A percentile compares a stretch with the other conserved stretches of the same genome.
These are phyloP conservation scores for Rhododendron mucronatum DNA, from an alignment of 148 eudicot species.

Conservation along the genomic window DNA sequence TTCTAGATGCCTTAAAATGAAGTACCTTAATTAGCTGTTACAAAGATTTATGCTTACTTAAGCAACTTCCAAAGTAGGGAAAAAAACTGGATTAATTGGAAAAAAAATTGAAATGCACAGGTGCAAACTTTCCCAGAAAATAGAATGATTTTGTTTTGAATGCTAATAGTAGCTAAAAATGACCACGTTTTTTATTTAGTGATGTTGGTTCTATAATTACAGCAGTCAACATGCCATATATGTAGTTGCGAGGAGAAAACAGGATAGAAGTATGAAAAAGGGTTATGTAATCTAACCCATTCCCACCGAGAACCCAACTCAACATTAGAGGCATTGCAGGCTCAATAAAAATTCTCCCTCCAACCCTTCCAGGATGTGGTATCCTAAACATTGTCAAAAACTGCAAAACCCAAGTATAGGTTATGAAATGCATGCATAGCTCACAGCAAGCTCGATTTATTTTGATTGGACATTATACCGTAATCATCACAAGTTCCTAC, in stretches of 20 bases:
- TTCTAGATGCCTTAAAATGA: neutral
- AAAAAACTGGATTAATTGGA: neutral
- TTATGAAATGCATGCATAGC: neutral
- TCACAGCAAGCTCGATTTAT: neutral
- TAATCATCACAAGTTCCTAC: conserved; percentile 30
- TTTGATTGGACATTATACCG: neutral
- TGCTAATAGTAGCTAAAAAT: neutral
- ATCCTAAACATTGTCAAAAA: conserved; percentile 77
- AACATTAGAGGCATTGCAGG: conserved; percentile 89
- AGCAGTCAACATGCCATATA: neutral
- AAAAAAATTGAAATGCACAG: neutral
- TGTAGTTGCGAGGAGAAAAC: neutral
- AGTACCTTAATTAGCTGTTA: neutral
- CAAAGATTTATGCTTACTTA: neutral
- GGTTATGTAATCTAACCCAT: conserved; percentile 48
- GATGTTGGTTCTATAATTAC: neutral
- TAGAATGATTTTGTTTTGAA: neutral
- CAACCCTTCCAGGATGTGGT: conserved; percentile 98
- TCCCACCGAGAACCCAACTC: conserved; percentile 94
- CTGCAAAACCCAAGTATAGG: conserved; percentile 35
- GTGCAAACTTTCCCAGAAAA: neutral
- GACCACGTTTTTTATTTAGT: no score
- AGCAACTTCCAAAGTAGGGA: neutral
- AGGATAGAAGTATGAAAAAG: conserved; percentile 1
- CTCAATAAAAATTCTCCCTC: conserved; percentile 77